phyloP scores from a whole-genome alignment of 2,329 filamentous ascomycete species.

The Aspergillus sp. region DNA sequence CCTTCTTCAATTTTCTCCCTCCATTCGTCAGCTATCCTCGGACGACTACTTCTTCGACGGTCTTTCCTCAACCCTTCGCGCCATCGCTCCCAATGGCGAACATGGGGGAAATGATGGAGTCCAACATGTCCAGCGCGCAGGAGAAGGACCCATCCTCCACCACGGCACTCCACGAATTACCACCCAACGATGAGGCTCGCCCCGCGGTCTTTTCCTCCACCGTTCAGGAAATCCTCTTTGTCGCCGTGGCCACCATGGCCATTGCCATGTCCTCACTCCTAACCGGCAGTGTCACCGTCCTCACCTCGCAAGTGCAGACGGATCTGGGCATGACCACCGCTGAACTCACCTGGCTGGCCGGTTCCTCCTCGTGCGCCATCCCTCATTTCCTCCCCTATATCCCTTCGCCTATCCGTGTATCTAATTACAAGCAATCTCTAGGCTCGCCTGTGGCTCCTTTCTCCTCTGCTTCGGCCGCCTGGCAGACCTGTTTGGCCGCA shows the following conservation, averaged over 20 bases:
- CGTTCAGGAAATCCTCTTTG: constrained; percentile 64
- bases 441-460: constrained; percentile 64
- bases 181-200: constrained; percentile 29
- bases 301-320: constrained; percentile 61
- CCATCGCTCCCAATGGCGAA: neutral
- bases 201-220: constrained; percentile 56
- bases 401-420: too few species aligned
- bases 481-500: constrained; percentile 67
- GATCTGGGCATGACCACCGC: constrained; percentile 65
- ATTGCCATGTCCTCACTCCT: constrained; percentile 65
- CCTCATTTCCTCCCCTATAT: too few species aligned
- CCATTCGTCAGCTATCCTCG: neutral
- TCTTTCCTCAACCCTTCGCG: neutral
- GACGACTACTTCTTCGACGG: neutral
- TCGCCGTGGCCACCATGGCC: constrained; percentile 67
- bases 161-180: neutral
- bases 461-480: constrained; percentile 67
- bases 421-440: constrained; percentile 22
- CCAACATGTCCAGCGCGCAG: neutral
- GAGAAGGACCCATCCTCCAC: neutral
- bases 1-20: too few species aligned
- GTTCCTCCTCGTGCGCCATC: constrained; percentile 56
- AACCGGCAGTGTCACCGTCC: constrained; percentile 61
- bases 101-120: neutral
- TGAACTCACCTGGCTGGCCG: constrained; percentile 68